Base-by-base conservation (phyloP, 805 yeast genomes). In the Lipomyces kockii region DNA sequence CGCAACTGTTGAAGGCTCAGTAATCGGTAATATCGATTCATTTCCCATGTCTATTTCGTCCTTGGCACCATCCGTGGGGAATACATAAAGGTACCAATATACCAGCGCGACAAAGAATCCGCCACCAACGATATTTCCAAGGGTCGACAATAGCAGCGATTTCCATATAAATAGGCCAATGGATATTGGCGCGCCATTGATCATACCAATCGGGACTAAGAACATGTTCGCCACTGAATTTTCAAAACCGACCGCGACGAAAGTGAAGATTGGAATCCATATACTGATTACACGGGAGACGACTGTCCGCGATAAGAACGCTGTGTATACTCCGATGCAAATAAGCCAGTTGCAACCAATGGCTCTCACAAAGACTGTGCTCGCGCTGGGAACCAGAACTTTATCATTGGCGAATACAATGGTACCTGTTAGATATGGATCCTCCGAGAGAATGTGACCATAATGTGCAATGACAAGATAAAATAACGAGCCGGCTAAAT, bases 191-290 rank as follows among this genome's bases (percentile, higher is more conserved):
- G 91, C 89, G 17, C 88, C 85, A 76, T 89, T 89, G 59, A 90
- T 81, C 75, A 89, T 78, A 0, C 91, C 96, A 70, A 86, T 84
- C 8, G 88, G 86, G 3, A 88, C 75, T 63, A 89, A 71, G 71
- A 82, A 87, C 95, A 91, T 89, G 76, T 91, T 97, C 0, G 96
- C 97, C 8, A 91, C 92, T 1, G 87, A 86, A 75, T 91, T 96
- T 1, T 91, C 86, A 77, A 87, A 91, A 0, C 96, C 95, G 81
- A 88, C 81, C 0, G 88, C 73, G n/a, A 89, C 95, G 77, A 91
- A 89, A 0, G 93, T 86, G 77, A 89, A 89, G 17, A 90, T 82
- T 0, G 97, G 97, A 25, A 90, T 75, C 17, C 82, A 74, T 80
- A 90, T 84, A 80, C 89, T 78, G 5, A 88, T 58, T 35, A 88